phyloP scores from a whole-genome alignment of 1,284 basidiomycete genomes.

The Ganoderma lingzhi region DNA sequence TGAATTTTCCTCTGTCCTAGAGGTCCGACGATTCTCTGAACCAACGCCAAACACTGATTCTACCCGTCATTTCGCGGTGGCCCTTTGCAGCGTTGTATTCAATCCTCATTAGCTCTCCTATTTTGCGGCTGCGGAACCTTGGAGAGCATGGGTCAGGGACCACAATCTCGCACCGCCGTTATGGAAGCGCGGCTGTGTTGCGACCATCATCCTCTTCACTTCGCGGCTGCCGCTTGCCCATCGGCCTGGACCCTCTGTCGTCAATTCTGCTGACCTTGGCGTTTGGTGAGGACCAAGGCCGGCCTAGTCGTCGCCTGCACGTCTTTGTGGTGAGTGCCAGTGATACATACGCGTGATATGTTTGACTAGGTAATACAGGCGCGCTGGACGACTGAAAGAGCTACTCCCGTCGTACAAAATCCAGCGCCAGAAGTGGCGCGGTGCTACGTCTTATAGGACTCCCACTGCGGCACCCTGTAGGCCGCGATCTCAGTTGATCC shows the following conservation, averaged over 20 bases:
- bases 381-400: neutral
- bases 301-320: neutral
- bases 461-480: neutral
- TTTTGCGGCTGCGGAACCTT: too few species aligned
- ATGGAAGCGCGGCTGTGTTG: neutral
- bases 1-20: too few species aligned
- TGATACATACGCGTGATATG: neutral
- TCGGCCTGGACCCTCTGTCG: neutral
- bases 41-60: too few species aligned
- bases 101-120: too few species aligned
- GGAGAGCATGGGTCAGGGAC: neutral
- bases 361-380: neutral
- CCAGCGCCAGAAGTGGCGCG: neutral
- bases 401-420: neutral
- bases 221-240: neutral
- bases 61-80: too few species aligned
- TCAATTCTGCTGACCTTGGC: neutral
- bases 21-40: too few species aligned
- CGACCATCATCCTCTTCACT: neutral
- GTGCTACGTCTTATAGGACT: neutral
- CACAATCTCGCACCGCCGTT: neutral
- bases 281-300: neutral
- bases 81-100: too few species aligned
- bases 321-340: neutral
- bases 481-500: neutral